Evolutionary conservation across 805 yeast genomes (phyloP), one percentile per base, ranked within the genome.

Genomic region (Kregervanrija fluxuum): DNA sequence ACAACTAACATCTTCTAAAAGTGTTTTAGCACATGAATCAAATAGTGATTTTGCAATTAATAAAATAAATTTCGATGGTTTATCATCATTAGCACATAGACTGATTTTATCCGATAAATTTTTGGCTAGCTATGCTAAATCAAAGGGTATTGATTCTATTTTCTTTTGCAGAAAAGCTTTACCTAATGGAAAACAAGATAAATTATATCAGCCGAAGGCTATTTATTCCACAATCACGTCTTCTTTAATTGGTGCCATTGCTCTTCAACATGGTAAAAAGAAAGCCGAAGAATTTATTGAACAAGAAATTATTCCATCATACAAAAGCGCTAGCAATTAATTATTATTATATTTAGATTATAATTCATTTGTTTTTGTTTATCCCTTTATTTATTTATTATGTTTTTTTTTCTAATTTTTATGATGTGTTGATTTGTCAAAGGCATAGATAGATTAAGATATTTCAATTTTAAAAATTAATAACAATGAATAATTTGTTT

Each of bases 231-330:
- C 65, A 8, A 53, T 62, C 28, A 55, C 62, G 1, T 52, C 61
- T n/a, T 53, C 91, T 5, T 64, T 84, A 45, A 64, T 85, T 30
- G 93, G 93, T 22, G 90, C 84, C 2, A 75, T 85, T 42, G 69
- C 82, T 33, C 65, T 77, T 32, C 68, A 71, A 28, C 79, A 80
- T 54, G 93, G 93, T 5, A 74, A 77, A 53, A 51, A 48, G 4
- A 71, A 60, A n/a, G 81, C 88, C 6, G 78, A 73, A 51, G 64
- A 69, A 48, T 85, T 81, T 54, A 74, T 85, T 42, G 63, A 67
- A 34, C 72, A 69, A 36, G 79, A 77, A 59, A 63, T 81, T 11
- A 37, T 53, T 17, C 52, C 56, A 30, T 42, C 48, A 30, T 50
- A 46, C 38, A 38, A 47, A 39, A 44, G 28, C 28, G 28, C 28